phyloP scores from a whole-genome alignment of 2,329 filamentous ascomycete species.

The Cladophialophora chaetospira region DNA sequence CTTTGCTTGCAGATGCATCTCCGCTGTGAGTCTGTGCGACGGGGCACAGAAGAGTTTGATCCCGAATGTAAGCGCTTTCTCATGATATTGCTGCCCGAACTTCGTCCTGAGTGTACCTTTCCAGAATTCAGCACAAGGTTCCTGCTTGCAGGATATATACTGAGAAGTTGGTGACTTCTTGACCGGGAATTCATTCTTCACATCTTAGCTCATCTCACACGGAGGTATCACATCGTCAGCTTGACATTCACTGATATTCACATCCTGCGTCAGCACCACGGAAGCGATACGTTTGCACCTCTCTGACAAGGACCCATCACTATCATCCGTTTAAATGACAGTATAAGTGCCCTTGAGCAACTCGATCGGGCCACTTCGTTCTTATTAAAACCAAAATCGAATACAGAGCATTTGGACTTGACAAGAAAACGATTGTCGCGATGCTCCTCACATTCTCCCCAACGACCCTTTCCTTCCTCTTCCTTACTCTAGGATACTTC shows the following conservation, averaged over 20 bases:
- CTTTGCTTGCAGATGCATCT: neutral
- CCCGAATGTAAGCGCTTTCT: slow-evolving; percentile 16
- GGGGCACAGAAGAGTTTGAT: neutral
- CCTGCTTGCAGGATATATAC: slow-evolving; percentile 11
- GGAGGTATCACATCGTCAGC: neutral
- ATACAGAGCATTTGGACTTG: no score
- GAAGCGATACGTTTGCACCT: no score
- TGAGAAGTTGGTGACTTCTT: neutral
- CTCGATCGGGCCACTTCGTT: no score
- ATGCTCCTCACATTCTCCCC: slow-evolving; percentile 27
- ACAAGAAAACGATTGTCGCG: neutral
- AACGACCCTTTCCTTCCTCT: slow-evolving; percentile 35
- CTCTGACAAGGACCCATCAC: no score
- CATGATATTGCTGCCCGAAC: slow-evolving; percentile 3
- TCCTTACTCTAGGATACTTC: slow-evolving; percentile 43
- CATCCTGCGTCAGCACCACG: no score
- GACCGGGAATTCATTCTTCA: neutral
- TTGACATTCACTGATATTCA: neutral
- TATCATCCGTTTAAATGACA: no score
- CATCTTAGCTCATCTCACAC: neutral
- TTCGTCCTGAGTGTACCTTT: slow-evolving; percentile 9
- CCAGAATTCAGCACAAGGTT: neutral
- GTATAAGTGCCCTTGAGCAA: no score
- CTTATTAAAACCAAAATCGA: no score
- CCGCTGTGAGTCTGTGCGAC: neutral